Evolutionary conservation across 768 basidiomycete genomes (phyloP).

Genomic region (Fistulinella prunicolor): DNA sequence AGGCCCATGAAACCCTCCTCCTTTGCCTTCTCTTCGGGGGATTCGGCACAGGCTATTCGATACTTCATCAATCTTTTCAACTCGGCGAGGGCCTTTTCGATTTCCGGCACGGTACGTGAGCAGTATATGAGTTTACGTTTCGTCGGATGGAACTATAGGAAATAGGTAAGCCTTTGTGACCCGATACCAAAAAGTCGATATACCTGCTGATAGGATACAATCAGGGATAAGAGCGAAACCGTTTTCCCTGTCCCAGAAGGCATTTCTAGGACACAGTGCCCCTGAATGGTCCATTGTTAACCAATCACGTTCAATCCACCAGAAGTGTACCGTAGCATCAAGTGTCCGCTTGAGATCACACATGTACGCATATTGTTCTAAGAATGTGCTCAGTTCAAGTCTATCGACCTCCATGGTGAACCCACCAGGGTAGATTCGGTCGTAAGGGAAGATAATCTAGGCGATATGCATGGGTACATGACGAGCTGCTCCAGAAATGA

Average conservation of each 20-base stretch:
- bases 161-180: conserved; percentile 1
- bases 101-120: conserved; percentile 98
- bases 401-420: conserved; percentile 4
- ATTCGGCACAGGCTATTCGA: conserved; percentile 69
- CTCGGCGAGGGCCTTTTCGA: conserved; percentile 96
- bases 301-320: too few relatives aligned
- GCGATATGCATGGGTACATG: not conserved
- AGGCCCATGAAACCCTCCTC: conserved; percentile 84
- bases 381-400: conserved; percentile 6
- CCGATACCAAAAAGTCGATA: conserved; percentile 22
- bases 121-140: conserved; percentile 96
- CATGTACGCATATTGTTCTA: conserved; percentile 99
- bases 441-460: conserved; percentile 89
- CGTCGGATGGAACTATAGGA: conserved; percentile 78
- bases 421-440: conserved; percentile 92
- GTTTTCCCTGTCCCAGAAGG: conserved; percentile 99
- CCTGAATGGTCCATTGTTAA: conserved; percentile 46
- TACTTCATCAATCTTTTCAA: conserved; percentile 92
- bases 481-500: not conserved
- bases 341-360: conserved; percentile 96
- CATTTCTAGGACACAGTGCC: conserved; percentile 99
- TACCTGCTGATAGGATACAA: conserved; percentile 96
- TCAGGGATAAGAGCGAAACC: conserved; percentile 89
- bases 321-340: conserved; percentile 79
- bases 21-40: conserved; percentile 69